Percentiles rank a stretch among this genome's conserved stretches.
Conservation (phyloP, 1,139 yeast genomes). For the Yamadazyma conglobata region DNA sequence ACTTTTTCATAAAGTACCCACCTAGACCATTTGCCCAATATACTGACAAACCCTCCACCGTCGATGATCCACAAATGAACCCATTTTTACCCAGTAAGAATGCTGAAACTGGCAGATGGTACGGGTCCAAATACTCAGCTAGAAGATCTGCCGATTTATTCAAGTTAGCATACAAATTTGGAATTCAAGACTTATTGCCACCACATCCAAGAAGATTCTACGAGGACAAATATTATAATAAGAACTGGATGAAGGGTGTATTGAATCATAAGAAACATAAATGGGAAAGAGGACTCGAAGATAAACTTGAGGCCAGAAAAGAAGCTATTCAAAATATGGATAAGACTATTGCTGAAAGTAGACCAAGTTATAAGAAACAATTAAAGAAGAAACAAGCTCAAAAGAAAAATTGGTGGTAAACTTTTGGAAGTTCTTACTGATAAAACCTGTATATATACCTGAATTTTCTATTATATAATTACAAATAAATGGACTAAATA, state of each 20-base stretch:
- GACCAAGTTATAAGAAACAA: conserved; percentile 61
- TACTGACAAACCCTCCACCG: conserved; percentile 59
- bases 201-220: conserved; percentile 71
- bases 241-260: conserved; percentile 76
- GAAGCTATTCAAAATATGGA: conserved; percentile 76
- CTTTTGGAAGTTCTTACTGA: conserved; percentile 1
- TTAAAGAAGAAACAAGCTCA: conserved; percentile 48
- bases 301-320: conserved; percentile 55
- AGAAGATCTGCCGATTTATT: conserved; percentile 83
- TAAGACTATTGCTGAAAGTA: conserved; percentile 59
- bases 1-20: conserved; percentile 79
- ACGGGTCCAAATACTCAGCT: conserved; percentile 73
- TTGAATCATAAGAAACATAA: conserved; percentile 75
- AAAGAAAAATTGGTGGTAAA: conserved; percentile 47
- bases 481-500: not conserved
- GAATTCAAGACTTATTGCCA: conserved; percentile 78
- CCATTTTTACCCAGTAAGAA: conserved; percentile 88
- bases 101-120: conserved; percentile 74
- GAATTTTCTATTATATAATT: too few relatives aligned
- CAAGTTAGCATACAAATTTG: conserved; percentile 80
- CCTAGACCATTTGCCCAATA: conserved; percentile 77
- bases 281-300: conserved; percentile 69
- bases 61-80: conserved; percentile 68
- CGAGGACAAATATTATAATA: conserved; percentile 70
- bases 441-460: conserved; percentile 2